Evolutionary conservation across 2,329 filamentous ascomycete species (phyloP), one percentile per base, ranked within the genome.

Genomic region (Fragosphaeria purpurea): DNA sequence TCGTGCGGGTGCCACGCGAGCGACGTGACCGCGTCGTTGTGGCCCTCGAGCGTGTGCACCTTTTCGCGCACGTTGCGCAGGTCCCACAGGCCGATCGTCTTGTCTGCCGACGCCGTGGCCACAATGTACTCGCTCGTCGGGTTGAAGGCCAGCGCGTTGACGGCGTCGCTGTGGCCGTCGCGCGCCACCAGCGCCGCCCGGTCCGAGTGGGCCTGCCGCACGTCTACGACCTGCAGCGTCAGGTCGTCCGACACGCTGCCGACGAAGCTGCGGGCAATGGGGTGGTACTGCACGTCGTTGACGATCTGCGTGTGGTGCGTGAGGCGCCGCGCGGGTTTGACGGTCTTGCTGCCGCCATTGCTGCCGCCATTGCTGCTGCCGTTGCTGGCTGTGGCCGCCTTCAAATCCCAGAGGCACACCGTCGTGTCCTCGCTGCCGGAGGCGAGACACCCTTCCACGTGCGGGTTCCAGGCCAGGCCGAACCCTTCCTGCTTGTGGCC

Each of bases 221-320:
- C 77, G 65, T 98, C 93, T 53, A 97, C 77, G 53, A 98, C 85
- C 67, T 96, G 88, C 54, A 97, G 80, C 7, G 88, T 96, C 58
- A 93, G 77, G 64, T 98, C 93, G 64, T 98, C 93, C 4, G 93
- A 97, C 4, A 95, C 93, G 12, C 87, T 91, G 55, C 91, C 94
- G 55, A 98, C 86, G 56, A 94, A 83, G 59, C 83, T 82, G 60
- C 82, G 83, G 56, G 91, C 87, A 42, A 89, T 79, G 7, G 91
- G 90, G 60, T 97, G 91, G 63, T 95, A 88, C 68, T 97, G 89
- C 35, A 98, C 90, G 62, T 98, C 93, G 65, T 98, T 98, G 63
- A 98, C 93, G 49, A 93, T 86, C 32, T 91, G 83, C 22, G 77
- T 83, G 66, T 98, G 94, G 58, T 96, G 87, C 1, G 82, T 91